Evolutionary conservation across 331 rosid species (phyloP).

Genomic region (Acacia pycnantha): DNA sequence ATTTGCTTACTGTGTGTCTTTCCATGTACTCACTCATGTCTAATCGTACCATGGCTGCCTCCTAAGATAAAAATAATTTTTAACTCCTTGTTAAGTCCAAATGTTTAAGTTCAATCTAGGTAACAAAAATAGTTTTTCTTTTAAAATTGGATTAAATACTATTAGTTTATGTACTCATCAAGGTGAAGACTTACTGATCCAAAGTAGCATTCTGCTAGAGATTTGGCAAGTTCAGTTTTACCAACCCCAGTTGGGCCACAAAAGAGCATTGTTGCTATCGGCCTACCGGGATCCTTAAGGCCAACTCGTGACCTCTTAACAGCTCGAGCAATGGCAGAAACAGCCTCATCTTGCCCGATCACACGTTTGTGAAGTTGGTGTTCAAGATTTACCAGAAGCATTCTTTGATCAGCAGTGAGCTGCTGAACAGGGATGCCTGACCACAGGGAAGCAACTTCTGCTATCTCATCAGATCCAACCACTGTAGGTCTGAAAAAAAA

Average conservation of each 20-base stretch:
- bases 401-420: constrained; percentile 82
- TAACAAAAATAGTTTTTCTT: neutral
- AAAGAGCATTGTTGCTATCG: constrained; percentile 79
- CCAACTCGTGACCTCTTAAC: constrained; percentile 86
- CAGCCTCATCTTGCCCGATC: constrained; percentile 93
- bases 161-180: neutral
- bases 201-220: constrained; percentile 78
- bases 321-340: constrained; percentile 76
- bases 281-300: constrained; percentile 84
- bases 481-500: constrained; percentile 46
- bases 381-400: constrained; percentile 64
- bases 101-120: neutral
- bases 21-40: constrained; percentile 99
- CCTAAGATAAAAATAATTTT: constrained; percentile 46
- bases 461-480: constrained; percentile 76
- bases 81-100: neutral
- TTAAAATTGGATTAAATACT: neutral
- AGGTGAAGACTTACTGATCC: constrained; percentile 70
- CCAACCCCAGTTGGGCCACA: constrained; percentile 98
- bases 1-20: constrained; percentile 86
- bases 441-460: constrained; percentile 86
- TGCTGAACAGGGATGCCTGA: constrained; percentile 91
- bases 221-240: constrained; percentile 81
- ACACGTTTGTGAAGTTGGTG: constrained; percentile 67
- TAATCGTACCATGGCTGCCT: constrained; percentile 68